Evolutionary conservation across 108 stramenopile genomes (phyloP).

Genomic region (Discostella stelligeroides): DNA sequence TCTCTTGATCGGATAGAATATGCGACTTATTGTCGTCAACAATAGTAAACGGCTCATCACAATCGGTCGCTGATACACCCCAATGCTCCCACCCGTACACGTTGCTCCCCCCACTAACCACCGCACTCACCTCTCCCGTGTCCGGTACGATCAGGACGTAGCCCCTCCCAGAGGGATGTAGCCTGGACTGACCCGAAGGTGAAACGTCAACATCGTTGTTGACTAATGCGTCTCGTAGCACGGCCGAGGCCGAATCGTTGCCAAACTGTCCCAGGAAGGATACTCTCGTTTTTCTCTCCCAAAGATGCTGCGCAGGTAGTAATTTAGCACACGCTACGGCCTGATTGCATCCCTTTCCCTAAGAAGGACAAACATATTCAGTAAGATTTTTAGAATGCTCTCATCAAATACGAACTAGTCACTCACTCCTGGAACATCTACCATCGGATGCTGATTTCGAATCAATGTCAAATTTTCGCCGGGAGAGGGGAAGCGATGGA

Average conservation of each 20-base stretch:
- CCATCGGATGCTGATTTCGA: slow-evolving; percentile 35
- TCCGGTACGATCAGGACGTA: slow-evolving; percentile 67
- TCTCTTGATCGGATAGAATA: slow-evolving; percentile 31
- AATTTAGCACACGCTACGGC: slow-evolving; percentile 74
- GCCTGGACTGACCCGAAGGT: slow-evolving; percentile 28
- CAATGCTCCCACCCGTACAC: slow-evolving; percentile 62
- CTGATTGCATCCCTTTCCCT: slow-evolving; percentile 83
- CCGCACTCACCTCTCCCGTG: slow-evolving; percentile 73
- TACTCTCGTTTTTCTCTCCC: slow-evolving; percentile 16
- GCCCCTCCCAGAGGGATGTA: slow-evolving; percentile 69
- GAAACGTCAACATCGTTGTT: slow-evolving; percentile 53
- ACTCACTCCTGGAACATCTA: slow-evolving; percentile 64
- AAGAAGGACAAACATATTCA: no score
- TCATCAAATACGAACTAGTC: no score
- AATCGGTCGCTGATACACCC: slow-evolving; percentile 31
- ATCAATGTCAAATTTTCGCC: slow-evolving; percentile 79
- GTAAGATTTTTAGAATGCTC: slow-evolving; percentile 15
- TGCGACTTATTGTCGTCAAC: background rate
- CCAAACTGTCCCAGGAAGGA: slow-evolving; percentile 78
- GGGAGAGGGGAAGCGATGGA: slow-evolving; percentile 64
- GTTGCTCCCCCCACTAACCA: slow-evolving; percentile 81
- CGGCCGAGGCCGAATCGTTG: slow-evolving; percentile 56
- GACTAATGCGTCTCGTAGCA: slow-evolving; percentile 47
- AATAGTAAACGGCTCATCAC: background rate
- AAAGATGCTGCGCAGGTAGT: background rate